A percentile compares a stretch with the other conserved stretches of the same genome.
phyloP scores from a whole-genome alignment of 2,329 filamentous ascomycete species.

The Pseudogymnoascus sp. region DNA sequence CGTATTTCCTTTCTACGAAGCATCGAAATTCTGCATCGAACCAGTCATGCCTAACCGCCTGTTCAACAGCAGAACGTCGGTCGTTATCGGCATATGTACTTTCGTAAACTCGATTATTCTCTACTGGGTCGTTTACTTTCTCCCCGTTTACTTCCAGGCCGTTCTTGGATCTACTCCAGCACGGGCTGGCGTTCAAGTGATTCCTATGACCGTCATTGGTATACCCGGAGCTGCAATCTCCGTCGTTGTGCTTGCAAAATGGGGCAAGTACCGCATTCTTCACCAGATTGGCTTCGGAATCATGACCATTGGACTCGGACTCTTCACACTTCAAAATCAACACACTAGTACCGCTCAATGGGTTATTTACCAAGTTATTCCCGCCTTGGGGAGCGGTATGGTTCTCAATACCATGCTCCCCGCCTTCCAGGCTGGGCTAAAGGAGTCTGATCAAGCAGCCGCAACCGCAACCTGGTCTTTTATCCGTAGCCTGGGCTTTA shows the following conservation, averaged over 20 bases:
- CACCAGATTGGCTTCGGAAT: neutral
- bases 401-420: slow-evolving; percentile 36
- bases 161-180: neutral
- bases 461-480: neutral
- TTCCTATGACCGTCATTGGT: neutral
- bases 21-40: slow-evolving; percentile 10
- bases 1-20: slow-evolving; percentile 23
- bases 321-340: slow-evolving; percentile 34
- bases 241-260: neutral
- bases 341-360: slow-evolving; percentile 33
- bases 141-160: slow-evolving; percentile 10
- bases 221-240: neutral
- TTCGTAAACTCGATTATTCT: slow-evolving; percentile 33
- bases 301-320: slow-evolving; percentile 24
- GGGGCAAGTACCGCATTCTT: neutral
- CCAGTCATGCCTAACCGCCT: slow-evolving; percentile 11
- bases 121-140: slow-evolving; percentile 26
- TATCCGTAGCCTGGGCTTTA: slow-evolving; percentile 38
- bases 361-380: slow-evolving; percentile 37
- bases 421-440: slow-evolving; percentile 35
- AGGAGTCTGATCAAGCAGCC: slow-evolving; percentile 29
- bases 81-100: slow-evolving; percentile 22
- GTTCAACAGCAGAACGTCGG: slow-evolving; percentile 11
- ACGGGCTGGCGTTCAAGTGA: neutral
- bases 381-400: slow-evolving; percentile 36